Conservation (phyloP, 108 stramenopile species). For the Schizochytrium sp. region DNA sequence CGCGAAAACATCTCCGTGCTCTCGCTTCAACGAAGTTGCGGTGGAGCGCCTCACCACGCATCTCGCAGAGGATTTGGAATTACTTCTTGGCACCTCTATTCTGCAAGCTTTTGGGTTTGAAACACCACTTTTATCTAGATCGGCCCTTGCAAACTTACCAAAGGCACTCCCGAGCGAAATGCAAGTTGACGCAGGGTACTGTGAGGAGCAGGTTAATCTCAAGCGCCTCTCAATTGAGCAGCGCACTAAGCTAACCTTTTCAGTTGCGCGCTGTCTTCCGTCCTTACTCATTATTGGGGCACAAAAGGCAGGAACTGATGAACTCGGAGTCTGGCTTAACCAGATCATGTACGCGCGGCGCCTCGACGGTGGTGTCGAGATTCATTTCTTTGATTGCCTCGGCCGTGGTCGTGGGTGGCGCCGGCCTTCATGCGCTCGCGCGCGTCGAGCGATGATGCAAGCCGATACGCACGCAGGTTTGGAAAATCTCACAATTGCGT, state of each 20-base stretch:
- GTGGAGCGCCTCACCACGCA: neutral
- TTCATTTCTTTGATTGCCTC: neutral
- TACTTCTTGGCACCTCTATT: neutral
- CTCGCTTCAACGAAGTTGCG: neutral
- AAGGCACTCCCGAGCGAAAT: neutral
- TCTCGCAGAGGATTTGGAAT: neutral
- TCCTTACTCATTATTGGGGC: slow-evolving; percentile 10
- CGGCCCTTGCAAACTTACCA: neutral
- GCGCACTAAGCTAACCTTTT: neutral
- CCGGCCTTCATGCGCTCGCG: neutral
- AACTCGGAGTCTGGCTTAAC: neutral
- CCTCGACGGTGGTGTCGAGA: neutral
- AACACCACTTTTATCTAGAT: neutral
- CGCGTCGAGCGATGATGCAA: neutral
- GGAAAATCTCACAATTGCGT: neutral
- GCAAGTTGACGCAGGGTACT: neutral
- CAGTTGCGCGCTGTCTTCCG: slow-evolving; percentile 13
- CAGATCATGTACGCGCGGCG: neutral
- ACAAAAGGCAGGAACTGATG: slow-evolving; percentile 17
- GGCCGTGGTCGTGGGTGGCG: neutral
- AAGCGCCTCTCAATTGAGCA: neutral
- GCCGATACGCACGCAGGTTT: neutral
- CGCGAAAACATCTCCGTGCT: neutral
- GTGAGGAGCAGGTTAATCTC: neutral
- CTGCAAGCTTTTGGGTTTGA: neutral